These are phyloP conservation scores for Candida corydali DNA, from an alignment of 805 yeast species.

Conservation along the genomic window DNA sequence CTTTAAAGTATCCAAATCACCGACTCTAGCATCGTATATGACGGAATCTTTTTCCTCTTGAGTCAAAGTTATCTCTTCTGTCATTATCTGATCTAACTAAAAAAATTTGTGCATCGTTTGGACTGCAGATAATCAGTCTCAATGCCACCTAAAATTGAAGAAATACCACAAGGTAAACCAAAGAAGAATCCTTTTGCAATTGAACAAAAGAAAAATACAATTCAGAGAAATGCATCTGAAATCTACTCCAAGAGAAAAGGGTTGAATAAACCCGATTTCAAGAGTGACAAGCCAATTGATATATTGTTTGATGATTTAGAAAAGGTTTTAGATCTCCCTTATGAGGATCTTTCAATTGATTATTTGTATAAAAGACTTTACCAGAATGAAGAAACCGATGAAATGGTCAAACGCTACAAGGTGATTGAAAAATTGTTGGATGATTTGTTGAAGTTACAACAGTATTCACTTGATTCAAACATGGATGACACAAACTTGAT, in stretches of 20 bases:
- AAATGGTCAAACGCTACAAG: slow-evolving; percentile 9
- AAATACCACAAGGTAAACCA: neutral
- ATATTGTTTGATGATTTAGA: slow-evolving; percentile 28
- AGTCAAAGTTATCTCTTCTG: slow-evolving; percentile 20
- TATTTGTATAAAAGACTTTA: slow-evolving; percentile 12
- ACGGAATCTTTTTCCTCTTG: slow-evolving; percentile 83
- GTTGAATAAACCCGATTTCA: slow-evolving; percentile 26
- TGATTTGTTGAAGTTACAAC: slow-evolving; percentile 37
- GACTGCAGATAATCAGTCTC: neutral
- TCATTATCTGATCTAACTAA: neutral
- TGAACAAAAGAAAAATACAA: slow-evolving; percentile 20
- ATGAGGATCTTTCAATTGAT: slow-evolving; percentile 20
- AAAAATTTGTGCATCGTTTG: neutral
- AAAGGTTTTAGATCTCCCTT: slow-evolving; percentile 16
- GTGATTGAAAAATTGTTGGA: slow-evolving; percentile 31
- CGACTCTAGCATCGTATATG: slow-evolving; percentile 79
- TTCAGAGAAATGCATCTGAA: slow-evolving; percentile 27
- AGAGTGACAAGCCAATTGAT: slow-evolving; percentile 32
- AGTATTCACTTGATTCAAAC: slow-evolving; percentile 22
- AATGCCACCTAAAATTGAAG: slow-evolving; percentile 9
- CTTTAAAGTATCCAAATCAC: slow-evolving; percentile 74
- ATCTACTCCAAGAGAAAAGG: slow-evolving; percentile 31
- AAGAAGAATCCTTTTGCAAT: slow-evolving; percentile 28
- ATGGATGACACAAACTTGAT: slow-evolving; percentile 28
- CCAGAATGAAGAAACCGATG: neutral